These are phyloP conservation scores for Avicennia marina DNA, from an alignment of 257 asterid species.

Conservation along the genomic window DNA sequence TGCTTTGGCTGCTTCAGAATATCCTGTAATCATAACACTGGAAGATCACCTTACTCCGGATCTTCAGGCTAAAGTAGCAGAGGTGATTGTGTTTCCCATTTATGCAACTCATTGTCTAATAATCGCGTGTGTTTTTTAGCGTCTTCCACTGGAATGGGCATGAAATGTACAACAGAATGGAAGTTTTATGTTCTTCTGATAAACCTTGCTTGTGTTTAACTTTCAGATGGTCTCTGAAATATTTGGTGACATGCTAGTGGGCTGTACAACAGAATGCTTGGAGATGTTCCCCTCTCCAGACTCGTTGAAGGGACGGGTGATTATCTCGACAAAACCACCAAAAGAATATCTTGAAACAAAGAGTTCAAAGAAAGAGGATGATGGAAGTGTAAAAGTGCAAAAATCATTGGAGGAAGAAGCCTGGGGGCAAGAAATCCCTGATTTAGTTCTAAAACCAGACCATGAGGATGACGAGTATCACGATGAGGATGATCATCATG, in stretches of 20 bases:
- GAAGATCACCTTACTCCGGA: constrained; percentile 77
- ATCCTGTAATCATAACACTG: constrained; percentile 68
- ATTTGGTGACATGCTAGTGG: constrained; percentile 45
- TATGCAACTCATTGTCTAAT: too few relatives aligned
- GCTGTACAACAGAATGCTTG: constrained; percentile 37
- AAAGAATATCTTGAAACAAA: constrained; percentile 52
- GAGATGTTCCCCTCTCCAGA: constrained; percentile 70
- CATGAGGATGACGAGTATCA: constrained; percentile 33
- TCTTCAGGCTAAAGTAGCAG: constrained; percentile 80
- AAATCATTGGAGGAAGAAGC: constrained; percentile 40
- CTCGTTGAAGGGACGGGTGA: constrained; percentile 40
- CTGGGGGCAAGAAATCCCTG: constrained; percentile 61
- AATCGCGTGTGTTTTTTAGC: too few relatives aligned
- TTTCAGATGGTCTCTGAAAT: constrained; percentile 57
- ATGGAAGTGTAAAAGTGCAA: constrained; percentile 20
- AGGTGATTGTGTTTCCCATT: constrained; percentile 27
- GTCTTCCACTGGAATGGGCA: neutral
- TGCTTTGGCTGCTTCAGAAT: constrained; percentile 70
- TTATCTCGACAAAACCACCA: constrained; percentile 80
- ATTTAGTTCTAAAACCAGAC: constrained; percentile 10
- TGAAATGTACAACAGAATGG: too few relatives aligned
- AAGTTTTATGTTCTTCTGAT: neutral
- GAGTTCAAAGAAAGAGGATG: constrained; percentile 27
- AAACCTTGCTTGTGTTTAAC: neutral
- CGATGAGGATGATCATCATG: constrained; percentile 22